Base-by-base conservation (phyloP, 495 filamentous ascomycete species). In the Melanomma pulvis-pyrius region DNA sequence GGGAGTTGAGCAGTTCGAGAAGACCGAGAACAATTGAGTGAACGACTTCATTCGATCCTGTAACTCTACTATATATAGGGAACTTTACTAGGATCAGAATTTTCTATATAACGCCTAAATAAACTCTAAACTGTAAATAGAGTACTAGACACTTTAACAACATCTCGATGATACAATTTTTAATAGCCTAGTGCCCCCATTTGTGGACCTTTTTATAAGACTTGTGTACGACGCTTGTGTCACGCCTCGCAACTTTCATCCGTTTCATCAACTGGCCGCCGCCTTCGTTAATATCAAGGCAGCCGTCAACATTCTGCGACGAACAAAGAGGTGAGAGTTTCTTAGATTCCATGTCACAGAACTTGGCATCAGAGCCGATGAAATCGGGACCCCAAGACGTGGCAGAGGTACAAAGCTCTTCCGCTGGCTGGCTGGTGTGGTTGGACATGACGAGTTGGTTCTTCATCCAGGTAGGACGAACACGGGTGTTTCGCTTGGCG, bases 211-310 rank as follows among this genome's bases (percentile, higher is more conserved):
- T 49, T 17, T 49, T 21, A 24, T 49, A 49, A 5, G 7, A 9
- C 46, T 21, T 49, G 46, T 49, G 46, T 17, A 21, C n/a, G n/a
- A 21, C 7, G n/a, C n/a, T 21, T 9, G n/a, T 21, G 8, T n/a
- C 6, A 5, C 46, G 46, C 46, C 46, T 49, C n/a, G 46, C 46
- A 8, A 49, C 22, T 4, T 9, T 9, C n/a, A 21, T 6, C 8
- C 46, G 46, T 17, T 49, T 49, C 46, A 6, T 49, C 46, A 49
- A 8, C 5, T 5, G 5, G 7, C 46, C n/a, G 4, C n/a, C 8
- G 5, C n/a, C 22, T 21, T 49, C 46, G 30, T 59, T 21, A 26
- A 59, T 29, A 15, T 41, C 36, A n/a, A 59, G 30, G 34, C 55
- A 54, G 15, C 51, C 51, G 11, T 54, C 12, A 5, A 54, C 51